Evolutionary conservation across 2,329 filamentous ascomycete genomes (phyloP).

Genomic region (Neonectria punicea): DNA sequence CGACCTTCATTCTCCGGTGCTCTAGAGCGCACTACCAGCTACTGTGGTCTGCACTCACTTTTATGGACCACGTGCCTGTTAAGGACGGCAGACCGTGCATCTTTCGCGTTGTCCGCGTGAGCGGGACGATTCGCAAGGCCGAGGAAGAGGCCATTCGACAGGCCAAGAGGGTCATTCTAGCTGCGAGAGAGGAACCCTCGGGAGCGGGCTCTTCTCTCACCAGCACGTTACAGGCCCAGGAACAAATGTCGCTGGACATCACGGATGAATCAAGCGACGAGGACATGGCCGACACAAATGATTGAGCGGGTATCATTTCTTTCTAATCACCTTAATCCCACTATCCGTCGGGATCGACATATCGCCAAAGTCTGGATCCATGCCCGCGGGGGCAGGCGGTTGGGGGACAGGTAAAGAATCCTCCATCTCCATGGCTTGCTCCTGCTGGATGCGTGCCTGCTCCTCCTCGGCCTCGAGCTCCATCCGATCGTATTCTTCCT

Average conservation of each 20-base stretch:
- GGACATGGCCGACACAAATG: slow-evolving; percentile 56
- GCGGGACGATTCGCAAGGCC: slow-evolving; percentile 90
- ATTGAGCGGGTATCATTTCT: slow-evolving; percentile 63
- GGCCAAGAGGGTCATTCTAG: slow-evolving; percentile 76
- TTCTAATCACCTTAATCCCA: slow-evolving; percentile 79
- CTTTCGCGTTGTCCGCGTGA: slow-evolving; percentile 86
- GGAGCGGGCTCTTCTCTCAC: slow-evolving; percentile 33
- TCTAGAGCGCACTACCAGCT: slow-evolving; percentile 85
- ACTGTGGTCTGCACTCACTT: slow-evolving; percentile 89
- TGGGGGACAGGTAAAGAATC: slow-evolving; percentile 35
- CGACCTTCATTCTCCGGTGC: slow-evolving; percentile 89
- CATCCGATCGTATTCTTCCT: slow-evolving; percentile 85
- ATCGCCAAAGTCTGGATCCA: slow-evolving; percentile 62
- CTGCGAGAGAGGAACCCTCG: slow-evolving; percentile 62
- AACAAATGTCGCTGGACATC: slow-evolving; percentile 55
- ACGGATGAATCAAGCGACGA: slow-evolving; percentile 58
- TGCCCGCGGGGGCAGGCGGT: slow-evolving; percentile 31
- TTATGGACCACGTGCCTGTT: slow-evolving; percentile 76
- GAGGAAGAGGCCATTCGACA: slow-evolving; percentile 89
- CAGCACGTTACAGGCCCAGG: slow-evolving; percentile 37
- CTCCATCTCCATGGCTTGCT: slow-evolving; percentile 52
- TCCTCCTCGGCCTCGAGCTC: slow-evolving; percentile 81
- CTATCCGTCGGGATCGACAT: slow-evolving; percentile 65
- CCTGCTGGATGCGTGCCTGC: slow-evolving; percentile 66
- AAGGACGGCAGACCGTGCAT: slow-evolving; percentile 74